Conservation (phyloP, 202 grass and related monocot species). For the Miscanthus sacchariflorus region DNA sequence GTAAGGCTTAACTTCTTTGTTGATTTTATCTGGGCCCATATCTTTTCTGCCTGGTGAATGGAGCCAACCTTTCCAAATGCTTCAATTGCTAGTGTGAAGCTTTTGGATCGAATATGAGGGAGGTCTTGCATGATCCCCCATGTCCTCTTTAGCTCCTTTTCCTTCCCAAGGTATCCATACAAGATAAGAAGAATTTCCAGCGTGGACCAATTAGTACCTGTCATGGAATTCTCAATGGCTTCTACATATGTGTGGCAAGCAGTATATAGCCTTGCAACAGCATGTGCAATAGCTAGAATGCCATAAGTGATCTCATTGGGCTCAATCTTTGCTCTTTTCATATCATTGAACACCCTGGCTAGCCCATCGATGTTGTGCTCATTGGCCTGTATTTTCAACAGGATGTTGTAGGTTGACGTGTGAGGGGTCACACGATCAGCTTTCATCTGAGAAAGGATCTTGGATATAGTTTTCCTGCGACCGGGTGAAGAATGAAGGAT, state of each 20-base stretch:
- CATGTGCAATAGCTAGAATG: conserved; percentile 82
- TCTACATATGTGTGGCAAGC: conserved; percentile 82
- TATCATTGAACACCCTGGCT: conserved; percentile 79
- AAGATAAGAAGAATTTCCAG: conserved; percentile 90
- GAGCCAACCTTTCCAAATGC: conserved; percentile 75
- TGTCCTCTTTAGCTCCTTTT: conserved; percentile 70
- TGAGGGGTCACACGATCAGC: conserved; percentile 68
- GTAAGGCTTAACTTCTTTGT: conserved; percentile 56
- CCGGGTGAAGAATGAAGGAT: conserved; percentile 85
- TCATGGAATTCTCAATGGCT: conserved; percentile 81
- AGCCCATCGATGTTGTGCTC: conserved; percentile 85
- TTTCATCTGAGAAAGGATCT: conserved; percentile 88
- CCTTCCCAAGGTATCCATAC: conserved; percentile 84
- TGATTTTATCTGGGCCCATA: conserved; percentile 76
- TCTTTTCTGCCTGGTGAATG: conserved; percentile 65
- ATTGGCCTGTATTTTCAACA: conserved; percentile 84
- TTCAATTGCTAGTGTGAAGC: conserved; percentile 86
- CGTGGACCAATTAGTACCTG: conserved; percentile 89
- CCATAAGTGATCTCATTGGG: conserved; percentile 96
- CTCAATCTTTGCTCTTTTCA: conserved; percentile 78
- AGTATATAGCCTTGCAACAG: conserved; percentile 83
- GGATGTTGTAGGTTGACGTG: conserved; percentile 89
- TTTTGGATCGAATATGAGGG: conserved; percentile 75
- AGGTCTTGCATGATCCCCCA: conserved; percentile 74
- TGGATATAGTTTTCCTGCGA: conserved; percentile 76